Evolutionary conservation across 2,329 filamentous ascomycete species (phyloP).

Genomic region (Mycosphaerella sp.): DNA sequence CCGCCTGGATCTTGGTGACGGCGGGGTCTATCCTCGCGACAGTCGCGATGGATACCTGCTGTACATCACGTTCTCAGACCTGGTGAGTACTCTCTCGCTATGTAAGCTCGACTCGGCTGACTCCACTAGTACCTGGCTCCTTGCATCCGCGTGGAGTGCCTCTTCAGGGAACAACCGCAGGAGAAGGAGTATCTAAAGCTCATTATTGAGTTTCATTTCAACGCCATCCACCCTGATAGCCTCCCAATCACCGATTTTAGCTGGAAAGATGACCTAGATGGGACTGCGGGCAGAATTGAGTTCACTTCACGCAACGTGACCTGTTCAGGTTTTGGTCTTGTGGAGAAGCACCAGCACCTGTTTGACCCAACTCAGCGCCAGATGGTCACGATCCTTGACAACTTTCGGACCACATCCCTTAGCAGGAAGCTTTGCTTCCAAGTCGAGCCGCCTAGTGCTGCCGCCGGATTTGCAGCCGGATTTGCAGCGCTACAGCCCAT

Average conservation of each 20-base stretch:
- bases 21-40: conserved; percentile 5
- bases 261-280: not conserved
- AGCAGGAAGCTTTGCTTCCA: not conserved
- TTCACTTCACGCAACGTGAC: conserved; percentile 3
- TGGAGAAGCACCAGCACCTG: not conserved
- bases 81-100: conserved; percentile 1
- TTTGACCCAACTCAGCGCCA: not conserved
- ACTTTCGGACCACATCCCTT: not conserved
- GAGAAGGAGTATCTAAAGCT: conserved; percentile 1
- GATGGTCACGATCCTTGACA: not conserved
- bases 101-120: not conserved
- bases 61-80: conserved; percentile 14
- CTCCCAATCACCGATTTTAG: not conserved
- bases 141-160: conserved; percentile 10
- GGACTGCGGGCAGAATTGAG: not conserved
- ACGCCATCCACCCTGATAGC: conserved; percentile 2
- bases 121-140: conserved; percentile 8
- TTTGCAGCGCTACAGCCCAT: conserved; percentile 8
- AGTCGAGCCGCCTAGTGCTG: not conserved
- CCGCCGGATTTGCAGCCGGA: not conserved
- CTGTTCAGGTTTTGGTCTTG: conserved; percentile 5
- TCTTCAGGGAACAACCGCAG: not conserved
- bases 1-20: not conserved
- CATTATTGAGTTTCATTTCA: conserved; percentile 17
- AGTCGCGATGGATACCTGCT: conserved; percentile 3